Conservation (phyloP, 192 early-diverging fungal species). For the Coemansia sp. region DNA sequence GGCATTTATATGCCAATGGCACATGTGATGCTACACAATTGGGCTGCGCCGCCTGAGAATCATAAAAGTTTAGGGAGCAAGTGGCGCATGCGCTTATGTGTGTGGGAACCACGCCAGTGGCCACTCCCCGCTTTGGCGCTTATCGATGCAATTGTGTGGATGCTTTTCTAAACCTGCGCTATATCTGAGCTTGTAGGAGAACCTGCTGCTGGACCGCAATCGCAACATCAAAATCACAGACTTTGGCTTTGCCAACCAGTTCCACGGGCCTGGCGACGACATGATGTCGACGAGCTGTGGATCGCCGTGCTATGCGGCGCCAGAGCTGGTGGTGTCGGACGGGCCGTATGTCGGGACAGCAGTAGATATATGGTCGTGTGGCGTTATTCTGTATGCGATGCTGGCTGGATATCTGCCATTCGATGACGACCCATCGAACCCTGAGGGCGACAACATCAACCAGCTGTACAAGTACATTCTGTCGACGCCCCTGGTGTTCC, state of each 20-base stretch:
- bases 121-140: background rate
- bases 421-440: slow-evolving; percentile 87
- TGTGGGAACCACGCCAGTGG: background rate
- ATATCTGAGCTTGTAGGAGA: slow-evolving; percentile 63
- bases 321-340: slow-evolving; percentile 96
- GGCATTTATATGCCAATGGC: background rate
- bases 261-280: slow-evolving; percentile 68
- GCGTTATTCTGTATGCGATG: slow-evolving; percentile 96
- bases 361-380: slow-evolving; percentile 98
- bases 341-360: slow-evolving; percentile 93
- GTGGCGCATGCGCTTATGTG: slow-evolving; percentile 14
- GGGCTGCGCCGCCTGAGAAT: slow-evolving; percentile 7
- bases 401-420: slow-evolving; percentile 85
- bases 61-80: background rate
- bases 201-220: slow-evolving; percentile 87
- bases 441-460: slow-evolving; percentile 87
- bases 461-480: slow-evolving; percentile 84
- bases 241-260: slow-evolving; percentile 98
- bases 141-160: background rate
- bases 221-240: slow-evolving; percentile 96
- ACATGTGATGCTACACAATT: slow-evolving; percentile 5
- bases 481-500: slow-evolving; percentile 78
- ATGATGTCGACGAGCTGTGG: slow-evolving; percentile 95
- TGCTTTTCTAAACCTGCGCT: background rate
- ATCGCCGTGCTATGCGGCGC: slow-evolving; percentile 98